Percentiles rank a stretch among this genome's conserved stretches.
Conservation (phyloP, 176 grass and related monocot genomes). For the Areca catechu region DNA sequence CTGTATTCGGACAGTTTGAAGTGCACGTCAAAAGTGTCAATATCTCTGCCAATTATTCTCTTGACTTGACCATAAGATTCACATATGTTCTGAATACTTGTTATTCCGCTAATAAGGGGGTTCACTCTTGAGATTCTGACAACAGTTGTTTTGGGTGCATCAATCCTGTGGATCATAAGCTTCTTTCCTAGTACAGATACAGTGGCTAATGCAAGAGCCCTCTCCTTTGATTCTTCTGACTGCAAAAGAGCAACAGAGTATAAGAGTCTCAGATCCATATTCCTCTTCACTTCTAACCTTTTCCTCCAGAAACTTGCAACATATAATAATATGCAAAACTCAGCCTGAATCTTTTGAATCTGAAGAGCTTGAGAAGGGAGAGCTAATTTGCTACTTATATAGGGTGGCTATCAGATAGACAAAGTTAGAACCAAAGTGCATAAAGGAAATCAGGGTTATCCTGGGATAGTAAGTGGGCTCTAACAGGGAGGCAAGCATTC, state of each 20-base stretch:
- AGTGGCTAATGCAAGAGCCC: slow-evolving; percentile 12
- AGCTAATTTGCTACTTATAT: too few relatives aligned
- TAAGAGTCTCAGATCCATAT: too few relatives aligned
- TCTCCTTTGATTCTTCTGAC: slow-evolving; percentile 28
- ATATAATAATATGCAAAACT: too few relatives aligned
- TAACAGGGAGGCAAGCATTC: too few relatives aligned
- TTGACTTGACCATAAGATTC: slow-evolving; percentile 5
- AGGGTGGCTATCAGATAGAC: too few relatives aligned
- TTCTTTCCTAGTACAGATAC: slow-evolving; percentile 19
- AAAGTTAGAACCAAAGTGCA: too few relatives aligned
- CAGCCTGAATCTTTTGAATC: too few relatives aligned
- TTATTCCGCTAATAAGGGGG: not conserved
- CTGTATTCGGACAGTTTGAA: slow-evolving; percentile 15
- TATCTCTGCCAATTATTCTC: slow-evolving; percentile 15
- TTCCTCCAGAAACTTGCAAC: too few relatives aligned
- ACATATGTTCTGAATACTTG: slow-evolving; percentile 12
- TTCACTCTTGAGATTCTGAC: slow-evolving; percentile 22
- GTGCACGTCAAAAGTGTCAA: slow-evolving; percentile 20
- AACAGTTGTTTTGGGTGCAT: slow-evolving; percentile 28
- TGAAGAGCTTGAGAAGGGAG: too few relatives aligned
- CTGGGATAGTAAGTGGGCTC: too few relatives aligned
- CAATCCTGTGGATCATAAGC: slow-evolving; percentile 14
- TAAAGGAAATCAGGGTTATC: too few relatives aligned
- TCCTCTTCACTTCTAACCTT: too few relatives aligned
- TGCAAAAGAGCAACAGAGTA: not conserved